Evolutionary conservation across 2,329 filamentous ascomycete species (phyloP).

Genomic region (Verruconis gallopava): DNA sequence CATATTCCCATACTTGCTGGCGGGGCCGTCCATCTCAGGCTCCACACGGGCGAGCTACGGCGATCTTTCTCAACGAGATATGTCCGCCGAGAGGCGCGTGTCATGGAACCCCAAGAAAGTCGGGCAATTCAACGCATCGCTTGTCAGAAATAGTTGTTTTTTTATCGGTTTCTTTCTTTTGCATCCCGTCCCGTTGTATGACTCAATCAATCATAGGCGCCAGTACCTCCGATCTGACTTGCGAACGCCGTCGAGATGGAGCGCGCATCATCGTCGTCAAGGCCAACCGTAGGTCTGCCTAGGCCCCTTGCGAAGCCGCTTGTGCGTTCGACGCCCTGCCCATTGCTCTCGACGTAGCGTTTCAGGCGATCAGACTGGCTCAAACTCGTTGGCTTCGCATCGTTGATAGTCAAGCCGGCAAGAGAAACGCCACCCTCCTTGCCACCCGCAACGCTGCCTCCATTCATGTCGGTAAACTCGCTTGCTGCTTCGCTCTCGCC

Average conservation of each 20-base stretch:
- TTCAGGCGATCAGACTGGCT: conserved; percentile 85
- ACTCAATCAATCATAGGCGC: conserved; percentile 45
- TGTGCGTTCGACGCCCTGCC: conserved; percentile 39
- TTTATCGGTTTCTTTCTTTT: too few relatives aligned
- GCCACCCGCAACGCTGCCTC: conserved; percentile 58
- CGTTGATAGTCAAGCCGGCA: conserved; percentile 63
- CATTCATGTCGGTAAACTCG: conserved; percentile 63
- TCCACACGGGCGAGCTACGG: too few relatives aligned
- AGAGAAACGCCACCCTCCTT: conserved; percentile 85
- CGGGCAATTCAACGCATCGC: too few relatives aligned
- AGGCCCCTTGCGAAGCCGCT: conserved; percentile 30
- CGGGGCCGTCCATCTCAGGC: too few relatives aligned
- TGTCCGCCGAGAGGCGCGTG: too few relatives aligned
- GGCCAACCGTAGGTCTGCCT: conserved; percentile 26
- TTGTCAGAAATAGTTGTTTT: too few relatives aligned
- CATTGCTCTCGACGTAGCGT: conserved; percentile 81
- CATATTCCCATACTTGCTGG: too few relatives aligned
- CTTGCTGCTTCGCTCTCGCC: conserved; percentile 88
- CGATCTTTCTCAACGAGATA: too few relatives aligned
- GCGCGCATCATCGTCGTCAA: conserved; percentile 81
- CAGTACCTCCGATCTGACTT: conserved; percentile 70
- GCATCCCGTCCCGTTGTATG: too few relatives aligned
- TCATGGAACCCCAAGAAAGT: too few relatives aligned
- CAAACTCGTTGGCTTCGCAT: conserved; percentile 55
- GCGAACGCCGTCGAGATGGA: conserved; percentile 95